phyloP scores from a whole-genome alignment of 805 yeast genomes.

The Metschnikowia koreensis region DNA sequence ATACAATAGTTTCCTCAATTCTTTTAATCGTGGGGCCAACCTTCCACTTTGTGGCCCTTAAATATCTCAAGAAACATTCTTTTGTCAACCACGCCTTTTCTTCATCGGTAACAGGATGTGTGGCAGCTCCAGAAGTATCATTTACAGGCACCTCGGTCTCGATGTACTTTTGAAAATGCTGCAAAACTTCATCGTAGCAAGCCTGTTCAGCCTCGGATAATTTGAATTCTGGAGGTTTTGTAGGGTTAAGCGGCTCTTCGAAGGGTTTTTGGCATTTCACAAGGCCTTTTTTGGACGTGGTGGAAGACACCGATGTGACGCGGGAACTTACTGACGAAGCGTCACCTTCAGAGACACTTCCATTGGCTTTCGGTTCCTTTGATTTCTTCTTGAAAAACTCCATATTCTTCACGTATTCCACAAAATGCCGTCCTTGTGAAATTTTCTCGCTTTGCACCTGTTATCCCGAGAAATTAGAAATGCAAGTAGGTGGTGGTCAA shows the following conservation, averaged over 20 bases:
- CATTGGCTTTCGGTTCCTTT: conserved; percentile 6
- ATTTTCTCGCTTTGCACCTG: neutral
- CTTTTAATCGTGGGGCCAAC: conserved; percentile 42
- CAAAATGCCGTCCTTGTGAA: neutral
- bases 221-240: conserved; percentile 29
- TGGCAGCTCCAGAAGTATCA: conserved; percentile 24
- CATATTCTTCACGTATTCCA: conserved; percentile 3
- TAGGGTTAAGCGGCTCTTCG: conserved; percentile 37
- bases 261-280: conserved; percentile 40
- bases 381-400: conserved; percentile 13
- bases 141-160: conserved; percentile 29
- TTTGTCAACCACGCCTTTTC: conserved; percentile 48
- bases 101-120: conserved; percentile 28
- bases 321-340: conserved; percentile 17
- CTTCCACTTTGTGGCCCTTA: conserved; percentile 54
- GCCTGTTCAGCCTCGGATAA: conserved; percentile 30
- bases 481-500: neutral
- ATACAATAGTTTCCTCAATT: conserved; percentile 46
- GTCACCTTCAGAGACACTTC: conserved; percentile 14
- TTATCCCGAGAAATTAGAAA: neutral
- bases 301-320: conserved; percentile 13
- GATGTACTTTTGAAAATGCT: conserved; percentile 29
- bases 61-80: conserved; percentile 52
- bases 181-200: conserved; percentile 30
- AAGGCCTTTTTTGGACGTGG: conserved; percentile 20